Conservation (phyloP, 2,329 filamentous ascomycete genomes). For the Diaporthe citri region DNA sequence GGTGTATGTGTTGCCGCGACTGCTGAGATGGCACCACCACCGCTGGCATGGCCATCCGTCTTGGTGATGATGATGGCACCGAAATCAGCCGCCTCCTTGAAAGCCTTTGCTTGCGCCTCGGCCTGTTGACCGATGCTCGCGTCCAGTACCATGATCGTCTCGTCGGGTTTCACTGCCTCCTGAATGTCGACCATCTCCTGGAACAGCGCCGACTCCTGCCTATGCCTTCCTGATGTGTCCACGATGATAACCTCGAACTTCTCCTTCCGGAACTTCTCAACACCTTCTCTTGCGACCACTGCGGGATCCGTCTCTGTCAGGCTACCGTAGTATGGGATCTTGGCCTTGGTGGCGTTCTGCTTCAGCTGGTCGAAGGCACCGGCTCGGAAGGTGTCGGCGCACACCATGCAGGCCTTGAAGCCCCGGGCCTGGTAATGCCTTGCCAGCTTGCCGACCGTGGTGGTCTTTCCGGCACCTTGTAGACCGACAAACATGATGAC, state of each 20-base stretch:
- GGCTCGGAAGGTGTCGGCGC: constrained; percentile 97
- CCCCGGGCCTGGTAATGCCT: constrained; percentile 94
- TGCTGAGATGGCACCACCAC: constrained; percentile 96
- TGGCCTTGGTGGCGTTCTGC: constrained; percentile 98
- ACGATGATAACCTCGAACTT: constrained; percentile 98
- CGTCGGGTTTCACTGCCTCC: constrained; percentile 87
- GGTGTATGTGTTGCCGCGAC: constrained; percentile 96
- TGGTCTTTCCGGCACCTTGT: constrained; percentile 98
- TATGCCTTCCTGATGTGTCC: constrained; percentile 94
- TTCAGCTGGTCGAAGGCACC: constrained; percentile 99
- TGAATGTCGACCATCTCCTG: constrained; percentile 99
- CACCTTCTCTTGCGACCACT: constrained; percentile 92
- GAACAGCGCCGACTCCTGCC: constrained; percentile 94
- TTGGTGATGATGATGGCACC: constrained; percentile 99
- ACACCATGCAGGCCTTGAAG: constrained; percentile 93
- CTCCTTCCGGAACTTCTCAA: constrained; percentile 99
- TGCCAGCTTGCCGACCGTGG: constrained; percentile 96
- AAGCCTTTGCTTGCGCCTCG: constrained; percentile 93
- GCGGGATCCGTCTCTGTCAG: constrained; percentile 97
- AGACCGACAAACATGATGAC: constrained; percentile 99
- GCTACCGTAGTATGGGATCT: constrained; percentile 98
- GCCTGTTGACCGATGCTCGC: constrained; percentile 97
- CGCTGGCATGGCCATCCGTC: constrained; percentile 94
- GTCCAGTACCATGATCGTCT: constrained; percentile 98
- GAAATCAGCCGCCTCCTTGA: constrained; percentile 97